phyloP scores from a whole-genome alignment of 345 rosid species.

The Boechera retrofracta region DNA sequence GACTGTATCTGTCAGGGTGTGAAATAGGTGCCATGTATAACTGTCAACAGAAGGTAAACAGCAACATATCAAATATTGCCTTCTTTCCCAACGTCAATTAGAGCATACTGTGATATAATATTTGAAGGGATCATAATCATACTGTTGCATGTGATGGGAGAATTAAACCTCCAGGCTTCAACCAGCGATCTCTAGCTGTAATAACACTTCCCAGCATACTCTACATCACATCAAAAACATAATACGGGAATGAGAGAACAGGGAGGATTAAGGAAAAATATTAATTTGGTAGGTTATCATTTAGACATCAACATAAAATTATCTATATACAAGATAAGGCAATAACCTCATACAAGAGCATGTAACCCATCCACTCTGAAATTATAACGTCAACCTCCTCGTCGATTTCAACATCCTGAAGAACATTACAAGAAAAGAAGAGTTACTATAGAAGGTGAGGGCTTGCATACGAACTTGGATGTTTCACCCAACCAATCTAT shows the following conservation, averaged over 20 bases:
- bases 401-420: constrained; percentile 92
- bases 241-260: constrained; percentile 22
- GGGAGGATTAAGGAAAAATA: neutral
- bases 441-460: constrained; percentile 21
- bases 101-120: constrained; percentile 18
- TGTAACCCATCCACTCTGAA: constrained; percentile 99
- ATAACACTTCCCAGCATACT: constrained; percentile 99
- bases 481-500: constrained; percentile 24
- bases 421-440: constrained; percentile 30
- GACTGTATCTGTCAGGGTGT: constrained; percentile 87
- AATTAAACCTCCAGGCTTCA: constrained; percentile 92
- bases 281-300: constrained; percentile 16
- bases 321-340: constrained; percentile 27
- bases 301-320: constrained; percentile 13
- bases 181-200: constrained; percentile 94
- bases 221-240: constrained; percentile 47
- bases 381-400: constrained; percentile 97
- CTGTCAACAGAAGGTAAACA: constrained; percentile 53
- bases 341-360: constrained; percentile 95
- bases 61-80: constrained; percentile 35
- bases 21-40: constrained; percentile 97
- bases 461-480: constrained; percentile 13
- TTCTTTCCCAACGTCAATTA: constrained; percentile 24
- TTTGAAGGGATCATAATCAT: constrained; percentile 36
- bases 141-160: constrained; percentile 93